Evolutionary conservation across 2,329 filamentous ascomycete genomes (phyloP).

Genomic region (Colletotrichum sp.): DNA sequence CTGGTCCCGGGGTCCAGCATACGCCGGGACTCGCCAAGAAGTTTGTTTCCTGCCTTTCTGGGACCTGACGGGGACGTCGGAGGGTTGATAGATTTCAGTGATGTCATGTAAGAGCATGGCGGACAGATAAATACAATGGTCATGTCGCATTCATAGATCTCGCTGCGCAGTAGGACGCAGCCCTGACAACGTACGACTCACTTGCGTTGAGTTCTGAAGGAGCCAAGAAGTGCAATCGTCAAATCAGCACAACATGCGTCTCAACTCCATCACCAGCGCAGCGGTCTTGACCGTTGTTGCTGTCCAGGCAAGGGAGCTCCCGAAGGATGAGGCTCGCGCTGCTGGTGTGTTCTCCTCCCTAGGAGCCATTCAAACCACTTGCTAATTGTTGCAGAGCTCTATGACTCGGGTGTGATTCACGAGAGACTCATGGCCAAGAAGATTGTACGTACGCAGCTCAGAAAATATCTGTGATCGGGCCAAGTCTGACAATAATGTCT

Average conservation of each 20-base stretch:
- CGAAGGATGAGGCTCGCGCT: slow-evolving; percentile 23
- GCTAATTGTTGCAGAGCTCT: slow-evolving; percentile 19
- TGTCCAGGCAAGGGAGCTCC: slow-evolving; percentile 21
- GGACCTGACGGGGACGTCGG: not conserved
- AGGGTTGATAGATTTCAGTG: not conserved
- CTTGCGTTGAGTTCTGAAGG: not conserved
- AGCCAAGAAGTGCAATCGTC: not conserved
- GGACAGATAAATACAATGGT: not conserved
- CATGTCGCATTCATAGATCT: not conserved
- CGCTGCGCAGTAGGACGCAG: not conserved
- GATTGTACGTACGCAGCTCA: not conserved
- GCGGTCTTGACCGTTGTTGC: slow-evolving; percentile 14
- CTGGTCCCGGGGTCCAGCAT: not conserved
- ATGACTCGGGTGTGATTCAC: slow-evolving; percentile 27
- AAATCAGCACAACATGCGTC: slow-evolving; percentile 16
- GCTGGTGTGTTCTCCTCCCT: not conserved
- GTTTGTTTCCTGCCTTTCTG: slow-evolving; percentile 14
- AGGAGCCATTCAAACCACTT: not conserved
- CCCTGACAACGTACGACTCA: not conserved
- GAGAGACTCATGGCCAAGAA: slow-evolving; percentile 25
- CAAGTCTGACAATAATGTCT: not conserved
- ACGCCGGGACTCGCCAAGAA: slow-evolving; percentile 3
- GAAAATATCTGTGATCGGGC: rapidly evolving
- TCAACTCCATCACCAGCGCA: slow-evolving; percentile 16
- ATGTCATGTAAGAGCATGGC: not conserved